Evolutionary conservation across 2,329 filamentous ascomycete species (phyloP).

Genomic region (Venturia nashicola): DNA sequence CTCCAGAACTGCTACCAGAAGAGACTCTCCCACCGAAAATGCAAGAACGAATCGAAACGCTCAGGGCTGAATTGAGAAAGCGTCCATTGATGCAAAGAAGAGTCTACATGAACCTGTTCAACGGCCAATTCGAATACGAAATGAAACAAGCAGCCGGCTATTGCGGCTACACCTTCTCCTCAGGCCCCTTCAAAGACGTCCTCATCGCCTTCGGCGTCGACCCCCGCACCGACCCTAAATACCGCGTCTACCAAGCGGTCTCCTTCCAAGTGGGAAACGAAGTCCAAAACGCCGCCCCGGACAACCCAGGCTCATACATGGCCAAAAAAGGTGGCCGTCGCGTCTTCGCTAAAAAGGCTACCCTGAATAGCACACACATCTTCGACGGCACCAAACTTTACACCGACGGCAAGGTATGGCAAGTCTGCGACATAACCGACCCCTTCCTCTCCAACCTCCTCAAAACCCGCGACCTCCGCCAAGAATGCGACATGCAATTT

Average conservation of each 20-base stretch:
- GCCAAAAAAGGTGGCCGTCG: slow-evolving; percentile 7
- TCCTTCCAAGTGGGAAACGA: slow-evolving; percentile 45
- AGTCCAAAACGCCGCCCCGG: slow-evolving; percentile 9
- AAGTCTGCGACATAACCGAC: slow-evolving; percentile 84
- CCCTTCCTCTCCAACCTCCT: slow-evolving; percentile 58
- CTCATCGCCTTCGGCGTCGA: slow-evolving; percentile 79
- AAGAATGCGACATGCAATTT: slow-evolving; percentile 26
- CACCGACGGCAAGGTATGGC: slow-evolving; percentile 81
- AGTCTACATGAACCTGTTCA: slow-evolving; percentile 52
- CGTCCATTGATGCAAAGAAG: slow-evolving; percentile 82
- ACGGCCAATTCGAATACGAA: slow-evolving; percentile 33
- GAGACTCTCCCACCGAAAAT: slow-evolving; percentile 43
- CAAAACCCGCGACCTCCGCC: slow-evolving; percentile 41
- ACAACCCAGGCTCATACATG: slow-evolving; percentile 5
- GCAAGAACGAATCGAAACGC: slow-evolving; percentile 48
- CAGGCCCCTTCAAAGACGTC: slow-evolving; percentile 82
- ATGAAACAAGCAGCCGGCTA: slow-evolving; percentile 71
- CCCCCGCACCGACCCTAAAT: slow-evolving; percentile 63
- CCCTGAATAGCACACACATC: slow-evolving; percentile 45
- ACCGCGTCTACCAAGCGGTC: slow-evolving; percentile 76
- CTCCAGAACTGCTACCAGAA: slow-evolving; percentile 41
- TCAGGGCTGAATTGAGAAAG: slow-evolving; percentile 54
- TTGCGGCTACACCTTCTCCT: slow-evolving; percentile 83
- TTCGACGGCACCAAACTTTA: slow-evolving; percentile 71
- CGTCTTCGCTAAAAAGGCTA: slow-evolving; percentile 7